These are phyloP conservation scores for Amphibolis antarctica DNA, from an alignment of 106 monocot genomes.

Conservation along the genomic window DNA sequence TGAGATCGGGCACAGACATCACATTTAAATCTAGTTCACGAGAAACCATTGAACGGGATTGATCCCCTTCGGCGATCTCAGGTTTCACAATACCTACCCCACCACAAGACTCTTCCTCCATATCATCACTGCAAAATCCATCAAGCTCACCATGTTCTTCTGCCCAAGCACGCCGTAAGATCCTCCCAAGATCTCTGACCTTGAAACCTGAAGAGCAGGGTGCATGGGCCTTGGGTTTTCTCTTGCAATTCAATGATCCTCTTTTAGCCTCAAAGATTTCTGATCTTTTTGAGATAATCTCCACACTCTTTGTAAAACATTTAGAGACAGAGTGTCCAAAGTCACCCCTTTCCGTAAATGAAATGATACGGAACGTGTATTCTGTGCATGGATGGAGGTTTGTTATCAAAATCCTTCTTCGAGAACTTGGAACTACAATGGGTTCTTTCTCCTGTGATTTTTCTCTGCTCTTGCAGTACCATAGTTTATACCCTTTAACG, in stretches of 20 bases:
- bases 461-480: conserved; percentile 64
- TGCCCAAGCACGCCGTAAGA: conserved; percentile 58
- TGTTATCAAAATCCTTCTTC: conserved; percentile 61
- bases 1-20: conserved; percentile 74
- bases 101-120: conserved; percentile 44
- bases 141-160: conserved; percentile 61
- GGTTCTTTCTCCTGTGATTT: conserved; percentile 36
- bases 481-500: conserved; percentile 73
- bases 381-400: conserved; percentile 91
- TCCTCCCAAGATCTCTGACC: conserved; percentile 70
- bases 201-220: conserved; percentile 59
- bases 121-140: conserved; percentile 37
- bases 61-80: conserved; percentile 28
- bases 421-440: conserved; percentile 46
- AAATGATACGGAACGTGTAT: conserved; percentile 75
- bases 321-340: conserved; percentile 82
- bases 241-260: conserved; percentile 32
- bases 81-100: conserved; percentile 18
- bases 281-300: conserved; percentile 40
- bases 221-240: conserved; percentile 20
- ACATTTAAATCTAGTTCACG: conserved; percentile 60
- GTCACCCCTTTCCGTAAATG: conserved; percentile 70
- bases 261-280: conserved; percentile 25
- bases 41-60: conserved; percentile 17
- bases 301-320: conserved; percentile 82